Percentiles rank a stretch among this genome's conserved stretches.
Evolutionary conservation across 2,329 filamentous ascomycete genomes (phyloP).

Genomic region (Chaetomium strumarium): DNA sequence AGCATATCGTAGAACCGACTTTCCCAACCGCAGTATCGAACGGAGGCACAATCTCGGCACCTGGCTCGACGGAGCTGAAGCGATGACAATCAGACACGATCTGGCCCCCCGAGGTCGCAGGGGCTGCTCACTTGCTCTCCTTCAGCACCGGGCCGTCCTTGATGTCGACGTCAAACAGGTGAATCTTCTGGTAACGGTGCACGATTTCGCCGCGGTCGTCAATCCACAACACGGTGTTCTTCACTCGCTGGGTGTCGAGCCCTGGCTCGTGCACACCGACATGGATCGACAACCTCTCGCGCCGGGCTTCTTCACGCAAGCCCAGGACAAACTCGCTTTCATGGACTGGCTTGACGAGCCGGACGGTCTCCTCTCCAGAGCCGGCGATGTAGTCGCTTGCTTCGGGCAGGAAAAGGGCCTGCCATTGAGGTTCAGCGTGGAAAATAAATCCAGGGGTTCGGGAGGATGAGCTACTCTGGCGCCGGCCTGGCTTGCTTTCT

Average conservation of each 20-base stretch:
- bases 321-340: slow-evolving; percentile 70
- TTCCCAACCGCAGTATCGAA: slow-evolving; percentile 69
- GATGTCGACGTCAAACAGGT: slow-evolving; percentile 70
- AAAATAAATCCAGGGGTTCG: background rate
- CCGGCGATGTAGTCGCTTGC: slow-evolving; percentile 82
- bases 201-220: slow-evolving; percentile 37
- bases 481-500: slow-evolving; percentile 66
- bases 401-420: slow-evolving; percentile 77
- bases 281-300: slow-evolving; percentile 64
- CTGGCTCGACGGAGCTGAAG: slow-evolving; percentile 58
- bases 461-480: slow-evolving; percentile 58
- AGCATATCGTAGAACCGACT: slow-evolving; percentile 79
- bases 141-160: slow-evolving; percentile 26
- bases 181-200: slow-evolving; percentile 73
- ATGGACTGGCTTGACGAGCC: slow-evolving; percentile 61
- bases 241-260: slow-evolving; percentile 32
- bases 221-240: slow-evolving; percentile 52
- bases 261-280: slow-evolving; percentile 79
- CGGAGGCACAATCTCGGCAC: slow-evolving; percentile 57
- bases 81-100: background rate
- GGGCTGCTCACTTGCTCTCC: slow-evolving; percentile 21
- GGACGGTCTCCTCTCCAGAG: slow-evolving; percentile 60
- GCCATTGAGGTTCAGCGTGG: background rate
- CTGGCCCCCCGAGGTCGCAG: background rate
- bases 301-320: slow-evolving; percentile 60